Evolutionary conservation across 495 filamentous ascomycete genomes (phyloP), one percentile per base, ranked within the genome.

Genomic region (Penicillium angulare): DNA sequence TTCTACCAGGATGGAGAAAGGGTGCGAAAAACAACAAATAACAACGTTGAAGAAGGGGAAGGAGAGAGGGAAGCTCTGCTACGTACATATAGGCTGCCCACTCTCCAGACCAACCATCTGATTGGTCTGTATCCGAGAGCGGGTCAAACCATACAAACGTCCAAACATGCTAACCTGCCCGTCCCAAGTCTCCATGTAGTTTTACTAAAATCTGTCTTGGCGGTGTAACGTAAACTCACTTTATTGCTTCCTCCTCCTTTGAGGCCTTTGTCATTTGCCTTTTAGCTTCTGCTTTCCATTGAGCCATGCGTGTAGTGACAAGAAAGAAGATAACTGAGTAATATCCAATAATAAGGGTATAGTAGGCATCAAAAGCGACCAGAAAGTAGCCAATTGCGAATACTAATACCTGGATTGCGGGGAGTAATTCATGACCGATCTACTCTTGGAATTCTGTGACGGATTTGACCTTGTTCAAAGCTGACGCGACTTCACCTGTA

Each of bases 401-500:
- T 40, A 74, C 73, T n/a, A 95, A 76, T 69, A 95, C 90, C 45
- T 90, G 68, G 22, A 95, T 65, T 86, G 91, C 91, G 2, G 90
- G 90, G 34, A 89, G 65, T 8, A 95, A 83, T 59, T 86, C 81
- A 60, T 93, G 92, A 0, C 86, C 89, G 38, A 92, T 79, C 61
- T 88, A 84, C 65, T 92, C 89, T 15, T 13, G 75, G 66, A 95
- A 92, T 2, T 80, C 85, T 57, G 91, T 95, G 72, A 95, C 88
- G 1, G 88, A 83, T 43, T 78, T 85, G 45, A 88, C 89, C 57
- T 95, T 93, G 67, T 85, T 91, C 36, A 95, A 71, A 0, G 89
- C 90, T 13, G 86, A 90, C 22, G 92, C 71, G 7, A 93, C 86
- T 63, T 95, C 90, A 31, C 90, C 90, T 3, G 86, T 92, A 57